Evolutionary conservation across 225 moss, liverwort and hornwort species (phyloP).

Genomic region (Pseudoscleropodium purum): DNA sequence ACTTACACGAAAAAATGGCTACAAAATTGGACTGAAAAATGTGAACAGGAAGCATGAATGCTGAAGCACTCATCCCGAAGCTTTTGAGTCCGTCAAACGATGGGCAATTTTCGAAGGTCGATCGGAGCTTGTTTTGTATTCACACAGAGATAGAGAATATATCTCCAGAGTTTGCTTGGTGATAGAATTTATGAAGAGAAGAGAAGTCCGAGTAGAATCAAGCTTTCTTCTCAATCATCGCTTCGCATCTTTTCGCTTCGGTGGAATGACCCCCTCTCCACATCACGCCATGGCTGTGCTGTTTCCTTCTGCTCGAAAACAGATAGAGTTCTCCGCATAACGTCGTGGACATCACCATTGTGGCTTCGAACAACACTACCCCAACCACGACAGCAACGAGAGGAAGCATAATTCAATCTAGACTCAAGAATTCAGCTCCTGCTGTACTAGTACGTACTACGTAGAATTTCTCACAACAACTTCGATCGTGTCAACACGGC

Average conservation of each 20-base stretch:
- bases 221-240: not conserved
- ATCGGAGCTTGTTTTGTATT: not conserved
- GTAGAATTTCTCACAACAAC: not conserved
- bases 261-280: not conserved
- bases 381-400: slow-evolving; percentile 9
- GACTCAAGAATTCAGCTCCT: not conserved
- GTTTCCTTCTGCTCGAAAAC: not conserved
- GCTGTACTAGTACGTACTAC: not conserved
- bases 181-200: not conserved
- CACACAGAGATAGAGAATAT: not conserved
- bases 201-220: not conserved
- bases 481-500: not conserved
- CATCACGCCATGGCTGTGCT: not conserved
- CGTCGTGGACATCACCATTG: slow-evolving; percentile 21
- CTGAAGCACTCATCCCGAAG: not conserved
- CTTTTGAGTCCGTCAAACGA: not conserved
- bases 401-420: not conserved
- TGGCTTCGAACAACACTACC: slow-evolving; percentile 16
- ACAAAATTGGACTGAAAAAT: not conserved
- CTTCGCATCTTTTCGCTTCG: not conserved
- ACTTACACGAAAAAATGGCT: not conserved
- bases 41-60: not conserved
- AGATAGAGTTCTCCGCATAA: not conserved
- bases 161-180: not conserved
- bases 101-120: not conserved